Conservation (phyloP, 345 rosid species). For the Hypericum androsaemum region DNA sequence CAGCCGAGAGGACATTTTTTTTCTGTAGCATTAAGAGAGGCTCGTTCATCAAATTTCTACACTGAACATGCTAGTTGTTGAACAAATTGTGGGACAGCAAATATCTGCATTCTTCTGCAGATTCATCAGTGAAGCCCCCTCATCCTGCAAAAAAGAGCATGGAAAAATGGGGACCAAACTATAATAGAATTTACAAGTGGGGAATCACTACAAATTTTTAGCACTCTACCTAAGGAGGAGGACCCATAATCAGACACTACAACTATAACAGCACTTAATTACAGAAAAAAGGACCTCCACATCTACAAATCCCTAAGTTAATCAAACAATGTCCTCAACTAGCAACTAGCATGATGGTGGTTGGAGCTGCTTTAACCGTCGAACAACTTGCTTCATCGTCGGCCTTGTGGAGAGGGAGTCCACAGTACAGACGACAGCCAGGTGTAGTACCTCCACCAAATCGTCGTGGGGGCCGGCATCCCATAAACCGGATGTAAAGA, state of each 20-base stretch:
- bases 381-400: slow-evolving; percentile 48
- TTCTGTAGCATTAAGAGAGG: too few relatives aligned
- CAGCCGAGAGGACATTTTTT: too few relatives aligned
- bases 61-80: too few relatives aligned
- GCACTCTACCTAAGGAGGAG: slow-evolving; percentile 15
- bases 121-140: slow-evolving; percentile 17
- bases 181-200: slow-evolving; percentile 40
- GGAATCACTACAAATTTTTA: slow-evolving; percentile 23
- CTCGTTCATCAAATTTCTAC: too few relatives aligned
- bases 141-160: slow-evolving; percentile 17
- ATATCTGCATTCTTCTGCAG: slow-evolving; percentile 53
- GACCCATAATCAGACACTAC: slow-evolving; percentile 1
- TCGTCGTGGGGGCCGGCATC: slow-evolving; percentile 46
- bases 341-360: slow-evolving; percentile 34
- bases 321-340: slow-evolving; percentile 8
- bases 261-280: slow-evolving; percentile 14
- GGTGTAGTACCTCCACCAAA: slow-evolving; percentile 50
- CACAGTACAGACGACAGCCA: slow-evolving; percentile 47
- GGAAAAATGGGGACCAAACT: slow-evolving; percentile 23
- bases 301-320: slow-evolving; percentile 21
- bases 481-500: slow-evolving; percentile 47
- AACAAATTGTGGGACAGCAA: slow-evolving; percentile 13
- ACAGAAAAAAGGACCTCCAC: slow-evolving; percentile 18
- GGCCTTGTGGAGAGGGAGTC: slow-evolving; percentile 49
- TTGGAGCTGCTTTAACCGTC: slow-evolving; percentile 32